Conservation (phyloP, 1,139 yeast species). For the Geotrichum restrictum region DNA sequence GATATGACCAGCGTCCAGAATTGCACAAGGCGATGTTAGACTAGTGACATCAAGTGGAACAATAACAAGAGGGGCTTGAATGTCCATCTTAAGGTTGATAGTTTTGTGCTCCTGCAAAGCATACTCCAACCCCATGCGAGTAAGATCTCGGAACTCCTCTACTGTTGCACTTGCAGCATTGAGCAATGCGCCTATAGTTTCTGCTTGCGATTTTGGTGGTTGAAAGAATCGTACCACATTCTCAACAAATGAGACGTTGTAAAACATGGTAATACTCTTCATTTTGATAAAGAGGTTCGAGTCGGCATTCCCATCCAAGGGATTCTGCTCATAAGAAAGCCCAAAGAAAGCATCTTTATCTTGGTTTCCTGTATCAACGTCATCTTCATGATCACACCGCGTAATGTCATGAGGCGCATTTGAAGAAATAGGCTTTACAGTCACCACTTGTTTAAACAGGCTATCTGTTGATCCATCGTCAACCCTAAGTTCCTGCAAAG, state of each 20-base stretch:
- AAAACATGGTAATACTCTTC: slow-evolving; percentile 83
- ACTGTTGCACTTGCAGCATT: slow-evolving; percentile 94
- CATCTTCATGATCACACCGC: slow-evolving; percentile 28
- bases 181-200: slow-evolving; percentile 86
- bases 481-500: slow-evolving; percentile 73
- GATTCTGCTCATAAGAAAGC: slow-evolving; percentile 77
- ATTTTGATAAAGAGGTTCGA: slow-evolving; percentile 67
- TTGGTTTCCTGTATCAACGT: slow-evolving; percentile 21
- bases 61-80: slow-evolving; percentile 89
- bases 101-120: slow-evolving; percentile 94
- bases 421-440: slow-evolving; percentile 63
- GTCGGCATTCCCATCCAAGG: slow-evolving; percentile 79
- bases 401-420: slow-evolving; percentile 26
- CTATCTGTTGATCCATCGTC: slow-evolving; percentile 80
- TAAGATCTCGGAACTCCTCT: slow-evolving; percentile 83
- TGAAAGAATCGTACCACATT: slow-evolving; percentile 69
- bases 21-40: slow-evolving; percentile 81
- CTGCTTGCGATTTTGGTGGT: slow-evolving; percentile 83
- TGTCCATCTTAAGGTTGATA: slow-evolving; percentile 72
- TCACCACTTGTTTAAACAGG: slow-evolving; percentile 76
- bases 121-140: slow-evolving; percentile 86
- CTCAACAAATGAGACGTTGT: slow-evolving; percentile 76
- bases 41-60: slow-evolving; percentile 76
- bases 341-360: slow-evolving; percentile 64
- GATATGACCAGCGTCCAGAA: slow-evolving; percentile 93